Evolutionary conservation across 2,329 filamentous ascomycete species (phyloP).

Genomic region (Macroventuria anomochaeta): DNA sequence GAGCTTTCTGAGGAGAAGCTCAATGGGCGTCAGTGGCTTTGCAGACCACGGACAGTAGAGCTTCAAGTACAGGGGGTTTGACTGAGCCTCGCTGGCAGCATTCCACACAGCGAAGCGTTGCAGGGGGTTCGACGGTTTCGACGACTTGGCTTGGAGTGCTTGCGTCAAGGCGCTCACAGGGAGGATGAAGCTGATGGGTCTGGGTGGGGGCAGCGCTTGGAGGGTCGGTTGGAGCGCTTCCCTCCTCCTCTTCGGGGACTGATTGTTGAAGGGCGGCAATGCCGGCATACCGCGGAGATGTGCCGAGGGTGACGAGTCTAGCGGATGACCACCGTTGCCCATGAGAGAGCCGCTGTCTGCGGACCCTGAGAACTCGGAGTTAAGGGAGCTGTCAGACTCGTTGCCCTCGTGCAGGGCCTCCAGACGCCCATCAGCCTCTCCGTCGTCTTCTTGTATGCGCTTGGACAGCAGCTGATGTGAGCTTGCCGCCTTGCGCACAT

Average conservation of each 20-base stretch:
- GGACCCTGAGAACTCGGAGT: constrained; percentile 51
- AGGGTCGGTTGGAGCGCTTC: constrained; percentile 58
- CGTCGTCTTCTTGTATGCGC: constrained; percentile 59
- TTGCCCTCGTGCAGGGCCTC: constrained; percentile 52
- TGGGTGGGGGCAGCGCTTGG: constrained; percentile 72
- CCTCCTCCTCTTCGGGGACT: constrained; percentile 68
- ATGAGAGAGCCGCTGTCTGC: constrained; percentile 73
- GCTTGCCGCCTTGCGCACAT: constrained; percentile 64
- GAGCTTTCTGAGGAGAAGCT: constrained; percentile 73
- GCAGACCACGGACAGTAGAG: constrained; percentile 78
- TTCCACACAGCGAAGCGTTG: constrained; percentile 78
- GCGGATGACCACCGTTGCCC: constrained; percentile 66
- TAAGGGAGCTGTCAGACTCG: constrained; percentile 49
- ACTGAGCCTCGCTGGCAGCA: constrained; percentile 73
- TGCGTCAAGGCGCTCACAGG: constrained; percentile 75
- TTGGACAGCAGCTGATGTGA: constrained; percentile 60
- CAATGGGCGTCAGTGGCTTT: constrained; percentile 68
- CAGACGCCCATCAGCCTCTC: constrained; percentile 35
- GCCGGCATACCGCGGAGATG: constrained; percentile 52
- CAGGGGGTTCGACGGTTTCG: constrained; percentile 73
- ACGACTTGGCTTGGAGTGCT: constrained; percentile 74
- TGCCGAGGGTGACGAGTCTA: constrained; percentile 61
- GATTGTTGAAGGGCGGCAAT: constrained; percentile 50
- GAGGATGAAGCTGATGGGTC: constrained; percentile 73
- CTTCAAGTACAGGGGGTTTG: constrained; percentile 74